phyloP scores from a whole-genome alignment of 768 basidiomycete genomes.

The Crucibulum laeve region DNA sequence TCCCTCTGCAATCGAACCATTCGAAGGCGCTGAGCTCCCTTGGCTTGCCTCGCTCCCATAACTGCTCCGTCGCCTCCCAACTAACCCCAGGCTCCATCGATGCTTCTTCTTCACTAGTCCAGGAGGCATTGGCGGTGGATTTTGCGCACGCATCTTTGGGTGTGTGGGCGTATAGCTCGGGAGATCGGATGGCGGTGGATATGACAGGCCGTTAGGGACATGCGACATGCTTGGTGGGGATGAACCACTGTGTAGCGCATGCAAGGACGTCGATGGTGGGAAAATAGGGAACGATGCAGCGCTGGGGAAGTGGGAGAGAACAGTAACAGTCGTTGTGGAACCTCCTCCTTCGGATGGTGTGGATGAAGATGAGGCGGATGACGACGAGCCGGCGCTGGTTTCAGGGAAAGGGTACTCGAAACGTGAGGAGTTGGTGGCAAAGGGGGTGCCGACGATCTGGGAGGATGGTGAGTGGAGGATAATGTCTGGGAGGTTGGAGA shows the following conservation, averaged over 20 bases:
- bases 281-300: too few species aligned
- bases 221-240: too few species aligned
- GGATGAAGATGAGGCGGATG: constrained; percentile 10
- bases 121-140: constrained; percentile 18
- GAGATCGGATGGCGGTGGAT: constrained; percentile 1
- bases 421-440: constrained; percentile 20
- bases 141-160: constrained; percentile 14
- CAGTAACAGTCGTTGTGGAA: too few species aligned
- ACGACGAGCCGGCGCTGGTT: constrained; percentile 9
- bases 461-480: constrained; percentile 22
- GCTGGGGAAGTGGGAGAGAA: too few species aligned
- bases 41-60: not conserved
- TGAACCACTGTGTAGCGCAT: too few species aligned
- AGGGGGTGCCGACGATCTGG: constrained; percentile 28
- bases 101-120: constrained; percentile 16
- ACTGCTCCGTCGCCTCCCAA: not conserved
- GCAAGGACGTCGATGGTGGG: too few species aligned
- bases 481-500: constrained; percentile 18
- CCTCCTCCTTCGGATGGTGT: too few species aligned
- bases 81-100: constrained; percentile 1
- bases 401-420: constrained; percentile 30
- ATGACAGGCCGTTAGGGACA: too few species aligned
- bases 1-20: not conserved
- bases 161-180: constrained; percentile 12
- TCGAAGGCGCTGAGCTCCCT: not conserved